Conservation (phyloP, 305 asterid species). For the Fraxinus nigra region DNA sequence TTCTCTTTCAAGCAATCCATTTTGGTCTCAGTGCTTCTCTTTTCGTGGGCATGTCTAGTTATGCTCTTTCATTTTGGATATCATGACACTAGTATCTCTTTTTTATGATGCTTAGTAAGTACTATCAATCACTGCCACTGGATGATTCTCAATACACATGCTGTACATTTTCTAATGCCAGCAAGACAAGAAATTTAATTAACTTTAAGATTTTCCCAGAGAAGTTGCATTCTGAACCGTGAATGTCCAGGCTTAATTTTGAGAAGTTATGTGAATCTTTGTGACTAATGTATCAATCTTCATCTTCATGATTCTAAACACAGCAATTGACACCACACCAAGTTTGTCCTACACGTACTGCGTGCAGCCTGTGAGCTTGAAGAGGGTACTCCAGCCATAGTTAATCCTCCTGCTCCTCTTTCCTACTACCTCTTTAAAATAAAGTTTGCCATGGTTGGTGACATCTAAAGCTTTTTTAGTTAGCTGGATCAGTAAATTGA, state of each 20-base stretch:
- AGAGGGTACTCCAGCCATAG: background rate
- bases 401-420: background rate
- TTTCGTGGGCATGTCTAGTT: background rate
- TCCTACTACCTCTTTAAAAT: background rate
- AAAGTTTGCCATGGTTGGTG: background rate
- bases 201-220: background rate
- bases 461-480: background rate
- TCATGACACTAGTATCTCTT: background rate
- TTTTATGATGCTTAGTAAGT: background rate
- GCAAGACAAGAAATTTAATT: constrained; percentile 4
- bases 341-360: background rate
- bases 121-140: background rate
- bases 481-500: constrained; percentile 1
- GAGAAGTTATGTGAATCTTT: background rate
- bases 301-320: background rate
- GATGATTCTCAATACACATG: background rate
- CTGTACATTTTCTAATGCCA: background rate
- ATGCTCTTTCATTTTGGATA: background rate
- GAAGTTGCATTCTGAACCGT: background rate
- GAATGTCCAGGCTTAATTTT: background rate
- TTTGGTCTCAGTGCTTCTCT: background rate
- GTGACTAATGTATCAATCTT: background rate
- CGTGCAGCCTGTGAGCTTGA: background rate
- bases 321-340: background rate
- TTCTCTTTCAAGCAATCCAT: constrained; percentile 15